Conservation (phyloP, 352 stramenopile genomes). For the Pythium phragmitis region DNA sequence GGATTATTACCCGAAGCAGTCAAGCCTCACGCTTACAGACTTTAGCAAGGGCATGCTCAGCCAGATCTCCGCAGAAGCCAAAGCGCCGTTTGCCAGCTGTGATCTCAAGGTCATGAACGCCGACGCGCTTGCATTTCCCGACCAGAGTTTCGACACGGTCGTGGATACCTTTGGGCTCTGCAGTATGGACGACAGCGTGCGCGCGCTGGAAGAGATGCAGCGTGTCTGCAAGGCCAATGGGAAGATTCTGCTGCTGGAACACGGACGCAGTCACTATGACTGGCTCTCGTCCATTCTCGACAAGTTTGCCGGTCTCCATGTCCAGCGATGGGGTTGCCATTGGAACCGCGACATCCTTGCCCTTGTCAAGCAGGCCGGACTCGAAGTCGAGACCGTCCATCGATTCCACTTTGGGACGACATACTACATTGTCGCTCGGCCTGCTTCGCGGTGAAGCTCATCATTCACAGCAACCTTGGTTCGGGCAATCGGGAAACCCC, state of each 20-base stretch:
- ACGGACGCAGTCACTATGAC: conserved; percentile 89
- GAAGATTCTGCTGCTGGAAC: conserved; percentile 94
- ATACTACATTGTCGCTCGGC: conserved; percentile 83
- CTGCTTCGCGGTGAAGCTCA: conserved; percentile 13
- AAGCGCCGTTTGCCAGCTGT: conserved; percentile 27
- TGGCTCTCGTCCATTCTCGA: conserved; percentile 92
- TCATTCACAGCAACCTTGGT: too few species aligned
- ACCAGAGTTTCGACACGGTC: conserved; percentile 91
- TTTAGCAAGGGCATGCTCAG: conserved; percentile 75
- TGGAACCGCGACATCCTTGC: conserved; percentile 95
- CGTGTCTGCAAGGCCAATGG: conserved; percentile 87
- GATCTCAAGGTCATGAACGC: conserved; percentile 63
- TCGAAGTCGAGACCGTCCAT: conserved; percentile 83
- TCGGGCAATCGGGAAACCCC: too few species aligned
- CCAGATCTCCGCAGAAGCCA: conserved; percentile 38
- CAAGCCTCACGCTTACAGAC: conserved; percentile 65
- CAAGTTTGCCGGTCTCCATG: conserved; percentile 90
- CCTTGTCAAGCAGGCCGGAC: conserved; percentile 79
- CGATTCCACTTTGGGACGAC: conserved; percentile 97
- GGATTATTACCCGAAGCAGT: conserved; percentile 72
- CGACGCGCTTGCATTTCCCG: conserved; percentile 55
- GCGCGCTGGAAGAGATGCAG: conserved; percentile 90
- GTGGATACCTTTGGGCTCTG: conserved; percentile 97
- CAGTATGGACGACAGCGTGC: conserved; percentile 93
- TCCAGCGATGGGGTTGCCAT: conserved; percentile 94